These are phyloP conservation scores for Amauroascus niger DNA, from an alignment of 2,329 filamentous ascomycete species.

Conservation along the genomic window DNA sequence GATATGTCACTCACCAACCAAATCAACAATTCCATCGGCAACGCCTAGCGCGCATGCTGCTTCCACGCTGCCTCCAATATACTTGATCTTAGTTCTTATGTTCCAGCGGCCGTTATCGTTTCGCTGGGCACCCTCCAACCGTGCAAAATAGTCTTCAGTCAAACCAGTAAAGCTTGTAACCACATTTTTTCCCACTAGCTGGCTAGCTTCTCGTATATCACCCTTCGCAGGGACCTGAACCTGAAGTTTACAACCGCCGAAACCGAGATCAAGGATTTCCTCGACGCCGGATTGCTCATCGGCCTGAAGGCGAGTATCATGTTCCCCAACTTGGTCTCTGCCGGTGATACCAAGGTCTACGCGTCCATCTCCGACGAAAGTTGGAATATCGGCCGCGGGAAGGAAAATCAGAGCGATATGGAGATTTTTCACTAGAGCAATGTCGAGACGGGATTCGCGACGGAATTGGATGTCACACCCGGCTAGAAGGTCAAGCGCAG, in stretches of 20 bases:
- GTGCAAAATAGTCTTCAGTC: constrained; percentile 71
- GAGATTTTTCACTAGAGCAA: constrained; percentile 93
- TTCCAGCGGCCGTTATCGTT: constrained; percentile 38
- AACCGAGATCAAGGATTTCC: constrained; percentile 80
- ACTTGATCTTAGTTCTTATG: constrained; percentile 79
- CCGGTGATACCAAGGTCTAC: constrained; percentile 94
- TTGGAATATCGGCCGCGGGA: constrained; percentile 92
- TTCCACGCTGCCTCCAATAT: constrained; percentile 92
- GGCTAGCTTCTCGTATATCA: constrained; percentile 54
- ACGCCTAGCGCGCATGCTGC: constrained; percentile 92
- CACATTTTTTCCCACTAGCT: constrained; percentile 84
- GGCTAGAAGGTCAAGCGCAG: constrained; percentile 78
- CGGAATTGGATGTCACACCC: constrained; percentile 95
- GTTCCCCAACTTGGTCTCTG: constrained; percentile 82
- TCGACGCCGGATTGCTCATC: constrained; percentile 54
- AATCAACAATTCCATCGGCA: constrained; percentile 92
- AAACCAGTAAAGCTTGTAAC: constrained; percentile 91
- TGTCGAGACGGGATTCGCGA: constrained; percentile 88
- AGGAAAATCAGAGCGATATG: constrained; percentile 94
- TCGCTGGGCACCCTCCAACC: constrained; percentile 51
- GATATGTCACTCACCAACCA: constrained; percentile 62
- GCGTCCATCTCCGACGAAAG: constrained; percentile 88
- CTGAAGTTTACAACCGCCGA: constrained; percentile 84
- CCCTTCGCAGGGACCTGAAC: constrained; percentile 94
- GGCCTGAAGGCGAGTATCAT: constrained; percentile 51